Evolutionary conservation across 306 rosid genomes (phyloP), one percentile per base, ranked within the genome.

Genomic region (Dalbergia cochinchinensis): DNA sequence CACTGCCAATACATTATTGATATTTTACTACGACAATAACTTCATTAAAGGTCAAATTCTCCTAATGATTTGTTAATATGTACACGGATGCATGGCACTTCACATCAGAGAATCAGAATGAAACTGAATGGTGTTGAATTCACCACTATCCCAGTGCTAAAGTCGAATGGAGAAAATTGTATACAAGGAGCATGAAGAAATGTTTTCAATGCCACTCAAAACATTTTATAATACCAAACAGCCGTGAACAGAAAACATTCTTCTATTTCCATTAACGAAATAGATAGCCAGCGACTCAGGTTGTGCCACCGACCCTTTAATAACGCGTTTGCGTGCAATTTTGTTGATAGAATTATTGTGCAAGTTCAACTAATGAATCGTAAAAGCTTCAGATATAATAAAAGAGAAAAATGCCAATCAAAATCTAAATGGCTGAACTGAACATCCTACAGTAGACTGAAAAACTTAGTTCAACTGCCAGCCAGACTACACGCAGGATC

Each of bases 181-280:
- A 2, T 15, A 5, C 19, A 58, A 8, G 42, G 12, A 26, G 31
- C 10, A 13, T 26, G 31, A 26, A 1, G 31, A 26, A 26, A 51
- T 15, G 58, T 44, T 80, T 60, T 64, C 1, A 44, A 45, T 18
- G 18, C 10, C 47, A 20, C 20, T 57, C 34, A 41, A 66, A 66
- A 69, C 60, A 61, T 37, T 53, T 51, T 33, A 18, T 41, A 64
- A 60, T 81, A 64, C 66, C 7, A 34, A 45, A 78, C 15, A 45
- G 48, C 12, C 12, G 73, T 62, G 35, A 7, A 12, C 5, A 64
- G 7, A 50, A 10, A 15, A 51, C 22, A 64, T 15, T 72, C 31
- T 57, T 58, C 11, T 72, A 16, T 57, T 58, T 47, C 50, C 84
- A 53, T 42, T 72, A 67, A 72, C n/a, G 47, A 74, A 66, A 39